A percentile compares a stretch with the other conserved stretches of the same genome.
These are phyloP conservation scores for Conringia planisiliqua DNA, from an alignment of 345 rosid species.

Conservation along the genomic window DNA sequence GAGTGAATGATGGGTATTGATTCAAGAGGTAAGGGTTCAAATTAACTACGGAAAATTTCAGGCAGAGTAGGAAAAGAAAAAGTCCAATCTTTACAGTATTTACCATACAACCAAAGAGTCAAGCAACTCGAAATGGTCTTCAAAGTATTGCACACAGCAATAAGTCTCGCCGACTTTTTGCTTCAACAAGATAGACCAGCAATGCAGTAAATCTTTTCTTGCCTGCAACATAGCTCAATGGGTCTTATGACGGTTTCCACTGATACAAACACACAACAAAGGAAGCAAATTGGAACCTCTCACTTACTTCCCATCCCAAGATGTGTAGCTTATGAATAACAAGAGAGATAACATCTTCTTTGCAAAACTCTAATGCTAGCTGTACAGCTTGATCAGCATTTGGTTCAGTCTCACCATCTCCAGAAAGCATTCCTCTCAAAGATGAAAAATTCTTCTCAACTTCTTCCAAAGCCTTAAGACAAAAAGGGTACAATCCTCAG, in stretches of 20 bases:
- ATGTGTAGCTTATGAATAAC: slow-evolving; percentile 75
- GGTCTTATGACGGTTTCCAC: neutral
- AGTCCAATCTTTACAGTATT: neutral
- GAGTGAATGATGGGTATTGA: neutral
- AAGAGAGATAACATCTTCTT: slow-evolving; percentile 77
- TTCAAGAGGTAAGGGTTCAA: neutral
- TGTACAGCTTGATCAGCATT: slow-evolving; percentile 71
- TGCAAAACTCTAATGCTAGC: slow-evolving; percentile 71
- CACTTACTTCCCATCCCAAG: slow-evolving; percentile 91
- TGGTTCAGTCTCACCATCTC: slow-evolving; percentile 90
- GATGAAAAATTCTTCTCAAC: slow-evolving; percentile 81
- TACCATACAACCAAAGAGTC: slow-evolving; percentile 62
- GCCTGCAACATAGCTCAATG: slow-evolving; percentile 42
- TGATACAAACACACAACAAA: neutral
- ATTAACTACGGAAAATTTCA: neutral
- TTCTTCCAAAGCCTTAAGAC: slow-evolving; percentile 75
- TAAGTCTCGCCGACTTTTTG: slow-evolving; percentile 63
- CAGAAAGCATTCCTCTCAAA: slow-evolving; percentile 74
- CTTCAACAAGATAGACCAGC: slow-evolving; percentile 88
- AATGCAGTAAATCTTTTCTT: slow-evolving; percentile 86
- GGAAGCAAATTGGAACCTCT: neutral
- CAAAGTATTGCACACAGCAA: slow-evolving; percentile 77
- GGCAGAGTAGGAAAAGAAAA: neutral
- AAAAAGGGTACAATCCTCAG: neutral
- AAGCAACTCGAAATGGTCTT: slow-evolving; percentile 77